phyloP scores from a whole-genome alignment of 1,139 yeast genomes.

The Pichia sp. region DNA sequence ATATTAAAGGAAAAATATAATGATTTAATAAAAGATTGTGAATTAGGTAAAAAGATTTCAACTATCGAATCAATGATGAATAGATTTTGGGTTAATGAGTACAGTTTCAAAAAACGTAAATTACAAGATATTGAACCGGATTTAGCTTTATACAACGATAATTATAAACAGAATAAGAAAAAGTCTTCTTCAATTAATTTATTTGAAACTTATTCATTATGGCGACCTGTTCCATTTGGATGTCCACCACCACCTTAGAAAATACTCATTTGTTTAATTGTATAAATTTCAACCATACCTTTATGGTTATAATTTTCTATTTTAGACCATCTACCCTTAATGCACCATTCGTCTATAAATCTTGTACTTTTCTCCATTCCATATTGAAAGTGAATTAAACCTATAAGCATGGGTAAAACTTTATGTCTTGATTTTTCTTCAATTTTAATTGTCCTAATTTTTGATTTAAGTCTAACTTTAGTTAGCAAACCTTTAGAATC shows the following conservation, averaged over 20 bases:
- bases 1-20: constrained; percentile 3
- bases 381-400: constrained; percentile 22
- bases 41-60: constrained; percentile 1
- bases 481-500: constrained; percentile 11
- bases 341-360: constrained; percentile 25
- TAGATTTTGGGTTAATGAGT: constrained; percentile 20
- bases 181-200: constrained; percentile 17
- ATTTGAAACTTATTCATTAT: constrained; percentile 31
- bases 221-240: constrained; percentile 48
- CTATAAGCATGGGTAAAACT: constrained; percentile 22
- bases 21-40: neutral
- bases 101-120: neutral
- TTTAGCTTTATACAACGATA: neutral
- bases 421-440: constrained; percentile 18
- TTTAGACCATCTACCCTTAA: constrained; percentile 20
- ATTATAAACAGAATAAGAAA: constrained; percentile 3
- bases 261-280: constrained; percentile 9
- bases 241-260: constrained; percentile 7
- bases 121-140: constrained; percentile 4
- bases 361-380: constrained; percentile 16
- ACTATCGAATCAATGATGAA: constrained; percentile 13
- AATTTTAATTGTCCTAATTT: constrained; percentile 17
- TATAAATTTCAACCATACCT: constrained; percentile 23
- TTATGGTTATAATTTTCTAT: constrained; percentile 20
- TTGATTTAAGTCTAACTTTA: constrained; percentile 1